A percentile compares a stretch with the other conserved stretches of the same genome.
phyloP scores from a whole-genome alignment of 2,329 filamentous ascomycete genomes.

The Lachnellula willkommii region DNA sequence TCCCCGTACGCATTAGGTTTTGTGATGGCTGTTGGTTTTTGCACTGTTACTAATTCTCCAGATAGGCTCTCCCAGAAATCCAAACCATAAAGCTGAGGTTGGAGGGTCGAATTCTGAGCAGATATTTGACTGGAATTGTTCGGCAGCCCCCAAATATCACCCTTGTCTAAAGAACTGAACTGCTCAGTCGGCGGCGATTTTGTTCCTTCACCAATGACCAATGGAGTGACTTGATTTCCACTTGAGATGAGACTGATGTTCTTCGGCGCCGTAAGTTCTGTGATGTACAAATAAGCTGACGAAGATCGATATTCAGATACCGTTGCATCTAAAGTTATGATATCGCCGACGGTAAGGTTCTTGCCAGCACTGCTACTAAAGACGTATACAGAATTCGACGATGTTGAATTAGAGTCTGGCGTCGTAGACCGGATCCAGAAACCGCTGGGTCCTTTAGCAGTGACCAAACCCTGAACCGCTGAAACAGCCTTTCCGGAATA shows the following conservation, averaged over 20 bases:
- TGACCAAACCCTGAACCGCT: slow-evolving; percentile 58
- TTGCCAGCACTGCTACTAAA: slow-evolving; percentile 48
- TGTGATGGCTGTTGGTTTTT: slow-evolving; percentile 49
- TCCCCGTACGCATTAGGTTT: slow-evolving; percentile 62
- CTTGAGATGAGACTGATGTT: slow-evolving; percentile 50
- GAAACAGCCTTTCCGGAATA: slow-evolving; percentile 51
- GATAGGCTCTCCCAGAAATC: slow-evolving; percentile 70
- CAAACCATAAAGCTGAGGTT: slow-evolving; percentile 58
- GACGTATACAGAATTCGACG: slow-evolving; percentile 63
- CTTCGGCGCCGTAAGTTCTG: slow-evolving; percentile 53
- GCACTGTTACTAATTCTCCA: slow-evolving; percentile 62
- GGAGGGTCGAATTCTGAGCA: slow-evolving; percentile 52
- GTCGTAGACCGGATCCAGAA: slow-evolving; percentile 59
- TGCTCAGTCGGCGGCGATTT: slow-evolving; percentile 54
- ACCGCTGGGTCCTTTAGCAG: slow-evolving; percentile 56
- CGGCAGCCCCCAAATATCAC: slow-evolving; percentile 59
- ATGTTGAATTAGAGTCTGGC: slow-evolving; percentile 49
- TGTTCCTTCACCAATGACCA: slow-evolving; percentile 56
- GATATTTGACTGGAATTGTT: slow-evolving; percentile 57
- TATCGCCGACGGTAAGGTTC: slow-evolving; percentile 56
- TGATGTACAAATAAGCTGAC: slow-evolving; percentile 54
- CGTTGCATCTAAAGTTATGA: slow-evolving; percentile 54
- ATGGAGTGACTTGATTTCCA: slow-evolving; percentile 48
- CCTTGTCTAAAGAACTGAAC: slow-evolving; percentile 58
- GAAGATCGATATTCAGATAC: slow-evolving; percentile 49